Conservation (phyloP, 306 rosid species). For the Vigna unguiculata region DNA sequence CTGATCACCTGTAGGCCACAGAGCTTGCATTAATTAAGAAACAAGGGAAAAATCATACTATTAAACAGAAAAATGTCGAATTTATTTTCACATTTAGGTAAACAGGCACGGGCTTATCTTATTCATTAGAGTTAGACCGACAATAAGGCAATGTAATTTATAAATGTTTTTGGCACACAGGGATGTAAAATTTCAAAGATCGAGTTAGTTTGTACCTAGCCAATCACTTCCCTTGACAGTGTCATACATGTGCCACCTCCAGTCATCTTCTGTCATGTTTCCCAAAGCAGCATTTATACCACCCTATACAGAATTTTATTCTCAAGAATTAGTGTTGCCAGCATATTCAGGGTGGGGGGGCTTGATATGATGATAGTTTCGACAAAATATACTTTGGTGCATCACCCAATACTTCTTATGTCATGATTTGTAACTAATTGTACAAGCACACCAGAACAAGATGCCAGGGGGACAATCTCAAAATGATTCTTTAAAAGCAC, state of each 20-base stretch:
- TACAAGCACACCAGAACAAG: slow-evolving; percentile 4
- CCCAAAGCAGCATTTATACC: slow-evolving; percentile 97
- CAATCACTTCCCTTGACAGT: slow-evolving; percentile 98
- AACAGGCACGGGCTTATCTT: slow-evolving; percentile 26
- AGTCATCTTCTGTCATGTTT: slow-evolving; percentile 91
- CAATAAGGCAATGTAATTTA: not conserved
- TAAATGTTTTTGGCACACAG: not conserved
- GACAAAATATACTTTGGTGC: slow-evolving; percentile 21
- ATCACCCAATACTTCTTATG: slow-evolving; percentile 10
- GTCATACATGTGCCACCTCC: slow-evolving; percentile 99
- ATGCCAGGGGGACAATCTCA: slow-evolving; percentile 5
- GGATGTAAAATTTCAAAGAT: slow-evolving; percentile 17
- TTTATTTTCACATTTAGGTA: slow-evolving; percentile 28
- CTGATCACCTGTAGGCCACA: slow-evolving; percentile 73
- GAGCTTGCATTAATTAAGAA: slow-evolving; percentile 32
- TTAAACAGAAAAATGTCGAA: slow-evolving; percentile 5
- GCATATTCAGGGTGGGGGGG: not conserved
- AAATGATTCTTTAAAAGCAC: slow-evolving; percentile 5
- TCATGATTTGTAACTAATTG: not conserved
- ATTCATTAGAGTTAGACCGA: slow-evolving; percentile 25
- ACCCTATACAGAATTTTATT: slow-evolving; percentile 60
- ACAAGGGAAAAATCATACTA: not conserved
- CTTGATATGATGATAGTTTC: not conserved
- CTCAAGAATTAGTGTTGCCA: slow-evolving; percentile 28
- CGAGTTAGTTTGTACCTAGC: slow-evolving; percentile 62